Percentiles rank a stretch among this genome's conserved stretches.
Evolutionary conservation across 2,329 filamentous ascomycete genomes (phyloP).

Genomic region (Dothideomycetidae sp.): DNA sequence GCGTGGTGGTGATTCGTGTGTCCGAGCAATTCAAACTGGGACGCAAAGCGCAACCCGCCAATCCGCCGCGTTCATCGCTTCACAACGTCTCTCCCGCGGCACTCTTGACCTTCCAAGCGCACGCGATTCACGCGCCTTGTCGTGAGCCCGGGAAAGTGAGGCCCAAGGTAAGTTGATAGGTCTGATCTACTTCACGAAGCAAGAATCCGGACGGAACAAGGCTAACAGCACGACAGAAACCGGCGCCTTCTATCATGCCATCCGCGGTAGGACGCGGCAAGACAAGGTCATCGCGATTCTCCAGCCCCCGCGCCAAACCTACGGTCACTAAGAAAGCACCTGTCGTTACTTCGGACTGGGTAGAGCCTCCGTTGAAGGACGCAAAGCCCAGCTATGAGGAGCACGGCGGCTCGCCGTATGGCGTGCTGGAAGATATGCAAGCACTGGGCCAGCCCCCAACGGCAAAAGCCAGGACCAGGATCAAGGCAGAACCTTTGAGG

Average conservation of each 20-base stretch:
- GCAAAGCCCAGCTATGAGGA: constrained; percentile 62
- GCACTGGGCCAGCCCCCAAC: constrained; percentile 61
- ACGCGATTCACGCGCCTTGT: constrained; percentile 8
- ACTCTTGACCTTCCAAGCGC: constrained; percentile 1
- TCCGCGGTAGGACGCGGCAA: constrained; percentile 7
- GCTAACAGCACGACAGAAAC: neutral
- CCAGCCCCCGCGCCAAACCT: constrained; percentile 4
- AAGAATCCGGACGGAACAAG: no score
- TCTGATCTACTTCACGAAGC: no score
- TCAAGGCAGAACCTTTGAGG: constrained; percentile 29
- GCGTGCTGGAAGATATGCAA: constrained; percentile 72
- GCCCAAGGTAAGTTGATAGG: constrained; percentile 3
- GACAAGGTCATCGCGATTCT: constrained; percentile 8
- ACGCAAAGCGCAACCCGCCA: neutral
- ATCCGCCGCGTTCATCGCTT: neutral
- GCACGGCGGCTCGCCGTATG: constrained; percentile 55
- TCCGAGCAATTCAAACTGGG: no score
- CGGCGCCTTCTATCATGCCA: constrained; percentile 9
- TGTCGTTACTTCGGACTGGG: constrained; percentile 22
- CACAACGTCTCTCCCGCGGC: constrained; percentile 5
- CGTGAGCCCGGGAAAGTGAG: constrained; percentile 4
- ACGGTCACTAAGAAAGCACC: neutral
- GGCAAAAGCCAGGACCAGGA: constrained; percentile 43
- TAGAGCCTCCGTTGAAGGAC: constrained; percentile 41
- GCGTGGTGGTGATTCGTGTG: no score